Evolutionary conservation across 768 basidiomycete genomes (phyloP), one percentile per base, ranked within the genome.

Genomic region (Rickenella mellea): DNA sequence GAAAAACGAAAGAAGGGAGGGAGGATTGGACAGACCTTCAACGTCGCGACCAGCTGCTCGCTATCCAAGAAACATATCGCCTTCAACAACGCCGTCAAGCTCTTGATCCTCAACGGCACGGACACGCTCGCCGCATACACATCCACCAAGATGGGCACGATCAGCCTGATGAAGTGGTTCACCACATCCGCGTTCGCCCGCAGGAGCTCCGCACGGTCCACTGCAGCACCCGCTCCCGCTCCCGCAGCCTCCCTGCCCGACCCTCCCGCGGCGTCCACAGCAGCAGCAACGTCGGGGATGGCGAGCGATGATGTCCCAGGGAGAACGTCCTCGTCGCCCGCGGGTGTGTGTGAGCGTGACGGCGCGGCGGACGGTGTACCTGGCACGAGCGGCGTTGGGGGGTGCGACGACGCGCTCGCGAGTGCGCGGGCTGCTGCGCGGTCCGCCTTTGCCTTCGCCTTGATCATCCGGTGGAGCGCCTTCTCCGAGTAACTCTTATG

Each of bases 41-140:
- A 68, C n/a, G 89, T 80, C 31, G 66, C 65, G 52, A 75, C 80
- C 22, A 98, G 67, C 10, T 80, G 82, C 5, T 82, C 80, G 2
- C 75, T 73, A 42, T 89, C 83, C 35, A 89, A 68, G 60, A 92
- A 98, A 47, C 88, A 85, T 43, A 94, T 78, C 2, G 94, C 91
- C 59, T 97, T 96, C 49, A 96, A 63, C 39, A 98, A 54, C 1
- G 84, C 90, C 0, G 81, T 85, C 48, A 98, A 67, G 0, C 91
- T 89, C 66, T 94, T 93, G 31, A 85, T 76, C 45, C 96, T 74
- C 9, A 98, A 80, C 2, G 87, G 79, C 0, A 82, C 77, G 38
- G 83, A 80, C 21, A 98, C 93, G 58, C 90, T 96, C 24, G 96
- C 94, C n/a, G 93, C 86, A 61, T 97, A 98, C n/a, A 99, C 93